Base-by-base conservation (phyloP, 2,329 filamentous ascomycete species). In the Periconia sp. region DNA sequence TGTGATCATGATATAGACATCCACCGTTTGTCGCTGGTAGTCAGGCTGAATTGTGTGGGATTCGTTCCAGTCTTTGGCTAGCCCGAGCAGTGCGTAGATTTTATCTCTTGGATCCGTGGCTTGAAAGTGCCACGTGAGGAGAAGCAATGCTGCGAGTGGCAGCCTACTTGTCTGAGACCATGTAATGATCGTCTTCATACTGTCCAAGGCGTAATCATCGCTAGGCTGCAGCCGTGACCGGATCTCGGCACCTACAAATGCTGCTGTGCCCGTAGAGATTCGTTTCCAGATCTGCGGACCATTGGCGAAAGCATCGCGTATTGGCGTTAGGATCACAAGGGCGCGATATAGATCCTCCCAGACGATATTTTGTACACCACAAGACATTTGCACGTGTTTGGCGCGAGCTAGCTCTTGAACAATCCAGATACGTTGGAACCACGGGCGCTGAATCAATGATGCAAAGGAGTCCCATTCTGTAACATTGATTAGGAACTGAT, bases 51-150 rank as follows among this genome's bases (percentile, higher is more conserved):
- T 35, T 5, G 32, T 9, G 13, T 35, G 32, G 16, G 11, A 15
- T n/a, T 21, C 21, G 21, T 35, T 19, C 17, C 16, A 35, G 18
- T 35, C 32, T 35, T 35, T 35, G 18, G 32, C 18, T 19, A 35
- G 18, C 4, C 32, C 32, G 9, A 35, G 32, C 6, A 35, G 9
- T 21, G 32, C 32, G n/a, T 35, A 35, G 7, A 35, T 22, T 19
- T 35, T 35, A 19, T 35, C 32, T 21, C 32, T 21, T 4, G 32
- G 18, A 13, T 35, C 32, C 9, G 32, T 21, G 5, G 32, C 32
- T 13, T 35, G 8, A 13, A 35, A 35, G 17, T 35, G 4, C 9
- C 17, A 35, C 6, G 32, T 35, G 4, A 35, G n/a, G 6, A 35
- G 32, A 4, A 35, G 18, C 16, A 35, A 19, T 6, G 32, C 32